These are phyloP conservation scores for Mycena chlorophos DNA, from an alignment of 768 basidiomycete species.

Conservation along the genomic window DNA sequence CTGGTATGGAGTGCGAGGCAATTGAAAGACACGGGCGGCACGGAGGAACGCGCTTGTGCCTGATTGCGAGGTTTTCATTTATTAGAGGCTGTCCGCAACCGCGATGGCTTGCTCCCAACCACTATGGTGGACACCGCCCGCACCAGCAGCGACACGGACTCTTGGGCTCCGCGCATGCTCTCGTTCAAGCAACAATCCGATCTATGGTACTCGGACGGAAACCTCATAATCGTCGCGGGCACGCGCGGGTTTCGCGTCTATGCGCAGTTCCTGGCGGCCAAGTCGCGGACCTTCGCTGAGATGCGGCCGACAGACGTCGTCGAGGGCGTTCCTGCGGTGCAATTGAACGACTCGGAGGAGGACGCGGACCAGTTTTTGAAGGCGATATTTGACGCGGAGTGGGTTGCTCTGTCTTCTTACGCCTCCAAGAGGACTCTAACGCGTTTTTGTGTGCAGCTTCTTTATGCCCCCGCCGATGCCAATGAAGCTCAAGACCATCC, in stretches of 20 bases:
- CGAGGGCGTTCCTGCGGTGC: slow-evolving; percentile 9
- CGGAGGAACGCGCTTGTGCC: too few relatives aligned
- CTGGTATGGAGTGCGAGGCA: too few relatives aligned
- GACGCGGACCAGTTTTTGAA: slow-evolving; percentile 5
- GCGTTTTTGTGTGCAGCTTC: neutral
- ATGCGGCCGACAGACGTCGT: slow-evolving; percentile 1
- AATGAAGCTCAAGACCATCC: neutral
- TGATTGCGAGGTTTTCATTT: too few relatives aligned
- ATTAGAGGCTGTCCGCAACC: too few relatives aligned
- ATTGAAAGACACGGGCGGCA: too few relatives aligned
- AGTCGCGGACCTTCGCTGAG: neutral
- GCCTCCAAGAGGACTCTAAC: neutral
- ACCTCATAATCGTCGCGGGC: slow-evolving; percentile 2
- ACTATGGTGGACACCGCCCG: neutral
- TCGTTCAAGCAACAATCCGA: neutral
- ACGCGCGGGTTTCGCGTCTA: neutral
- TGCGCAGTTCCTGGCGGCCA: slow-evolving; percentile 1
- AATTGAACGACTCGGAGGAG: slow-evolving; percentile 2
- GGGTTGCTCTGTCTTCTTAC: neutral
- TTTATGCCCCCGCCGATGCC: slow-evolving; percentile 3
- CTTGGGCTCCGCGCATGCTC: neutral
- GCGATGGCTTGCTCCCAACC: slow-evolving; percentile 1
- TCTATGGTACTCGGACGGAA: slow-evolving; percentile 3
- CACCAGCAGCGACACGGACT: neutral
- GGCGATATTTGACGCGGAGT: neutral